phyloP scores from a whole-genome alignment of 2,329 filamentous ascomycete genomes.

The Didymosphaeria variabile region DNA sequence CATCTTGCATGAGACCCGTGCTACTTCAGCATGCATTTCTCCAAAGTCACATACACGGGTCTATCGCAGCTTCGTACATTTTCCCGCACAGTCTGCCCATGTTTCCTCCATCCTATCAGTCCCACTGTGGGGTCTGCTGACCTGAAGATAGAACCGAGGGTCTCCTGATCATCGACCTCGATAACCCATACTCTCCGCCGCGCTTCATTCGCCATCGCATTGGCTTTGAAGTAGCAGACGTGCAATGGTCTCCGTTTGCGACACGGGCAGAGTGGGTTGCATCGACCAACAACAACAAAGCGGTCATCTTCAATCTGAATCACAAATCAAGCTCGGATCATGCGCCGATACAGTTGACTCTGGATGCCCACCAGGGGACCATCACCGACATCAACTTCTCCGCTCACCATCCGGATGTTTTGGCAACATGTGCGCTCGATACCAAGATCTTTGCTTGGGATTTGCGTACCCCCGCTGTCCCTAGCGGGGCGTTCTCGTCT shows the following conservation, averaged over 20 bases:
- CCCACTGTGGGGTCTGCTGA: constrained; percentile 2
- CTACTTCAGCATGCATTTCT: not conserved
- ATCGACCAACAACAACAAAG: constrained; percentile 93
- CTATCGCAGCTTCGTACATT: not conserved
- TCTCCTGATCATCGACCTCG: constrained; percentile 89
- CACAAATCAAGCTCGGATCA: constrained; percentile 63
- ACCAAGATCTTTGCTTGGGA: constrained; percentile 96
- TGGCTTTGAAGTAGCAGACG: constrained; percentile 94
- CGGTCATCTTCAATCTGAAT: constrained; percentile 89
- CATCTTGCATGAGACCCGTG: not conserved
- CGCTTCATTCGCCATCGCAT: constrained; percentile 85
- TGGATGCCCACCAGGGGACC: constrained; percentile 84
- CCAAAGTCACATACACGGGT: not conserved
- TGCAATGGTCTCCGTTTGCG: constrained; percentile 96
- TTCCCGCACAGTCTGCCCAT: not conserved
- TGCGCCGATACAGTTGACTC: constrained; percentile 86
- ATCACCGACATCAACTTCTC: constrained; percentile 98
- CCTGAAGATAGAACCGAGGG: constrained; percentile 71
- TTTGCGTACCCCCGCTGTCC: constrained; percentile 75
- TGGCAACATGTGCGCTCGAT: constrained; percentile 91
- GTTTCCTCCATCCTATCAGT: not conserved
- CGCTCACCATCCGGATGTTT: constrained; percentile 86
- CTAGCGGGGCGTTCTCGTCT: constrained; percentile 61
- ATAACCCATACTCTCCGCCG: constrained; percentile 86
- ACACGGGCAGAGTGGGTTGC: constrained; percentile 91